Base-by-base conservation (phyloP, 352 stramenopile genomes). In the Globisporangium parvum region DNA sequence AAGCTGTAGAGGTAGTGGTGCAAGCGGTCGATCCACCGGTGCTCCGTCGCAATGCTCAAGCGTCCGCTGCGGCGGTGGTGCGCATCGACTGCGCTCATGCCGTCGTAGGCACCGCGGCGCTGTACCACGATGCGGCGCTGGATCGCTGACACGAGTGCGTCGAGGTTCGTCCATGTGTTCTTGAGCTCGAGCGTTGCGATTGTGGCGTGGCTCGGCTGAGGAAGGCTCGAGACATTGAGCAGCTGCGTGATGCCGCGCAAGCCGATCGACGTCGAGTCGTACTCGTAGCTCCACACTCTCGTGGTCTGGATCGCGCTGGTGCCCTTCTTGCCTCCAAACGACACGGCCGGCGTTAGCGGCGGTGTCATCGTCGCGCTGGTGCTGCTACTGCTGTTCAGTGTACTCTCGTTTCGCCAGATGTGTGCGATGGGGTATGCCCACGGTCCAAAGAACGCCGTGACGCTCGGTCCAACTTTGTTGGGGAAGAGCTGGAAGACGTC, bases 371-470 rank as follows among this genome's bases (percentile, higher is more conserved):
- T 6, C 0, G 15, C 59, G 23, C 24, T 63, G 9, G 11, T 53
- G 47, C 31, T 60, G 26, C 26, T 52, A 14, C 11, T 35, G 17
- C 51, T 46, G 23, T 50, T 46, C 15, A 21, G 15, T 2, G 26
- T 12, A 10, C 21, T 8, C 8, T 41, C n/a, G 31, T 55, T 40
- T 33, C 28, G 52, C 21, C 53, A 62, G 20, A 80, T 62, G 18
- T 83, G 74, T 6, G 52, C 54, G 18, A 85, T 51, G 0, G 63
- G 67, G 41, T 85, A 83, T n/a, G 63, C 54, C 47, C 75, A 83
- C 9, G 72, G 74, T 10, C 72, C 77, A 33, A 78, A 87, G 24
- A 53, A 63, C 26, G 72, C 57, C 2, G 51, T 60, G 4, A 64
- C 66, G 37, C 52, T 59, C 1, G 74, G 74, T 24, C 67, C 66